These are phyloP conservation scores for Penicillium sp. DNA, from an alignment of 2,329 filamentous ascomycete genomes.

Conservation along the genomic window DNA sequence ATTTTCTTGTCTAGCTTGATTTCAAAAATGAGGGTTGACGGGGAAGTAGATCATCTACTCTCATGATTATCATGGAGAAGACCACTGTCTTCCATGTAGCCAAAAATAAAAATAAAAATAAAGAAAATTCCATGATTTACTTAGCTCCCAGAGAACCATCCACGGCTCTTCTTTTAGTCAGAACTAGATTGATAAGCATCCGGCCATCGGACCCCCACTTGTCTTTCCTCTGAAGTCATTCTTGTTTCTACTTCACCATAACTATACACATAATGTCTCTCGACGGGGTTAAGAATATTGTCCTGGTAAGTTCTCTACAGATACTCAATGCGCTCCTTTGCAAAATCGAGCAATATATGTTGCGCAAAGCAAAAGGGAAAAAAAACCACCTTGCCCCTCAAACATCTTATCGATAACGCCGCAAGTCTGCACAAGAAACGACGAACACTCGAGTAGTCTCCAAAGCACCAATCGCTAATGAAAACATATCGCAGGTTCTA, in stretches of 20 bases:
- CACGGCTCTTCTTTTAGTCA: conserved; percentile 12
- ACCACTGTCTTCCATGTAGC: neutral
- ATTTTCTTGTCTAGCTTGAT: neutral
- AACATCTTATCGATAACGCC: conserved; percentile 43
- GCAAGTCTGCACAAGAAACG: neutral
- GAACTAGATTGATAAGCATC: conserved; percentile 28
- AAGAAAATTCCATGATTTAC: neutral
- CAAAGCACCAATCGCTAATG: neutral
- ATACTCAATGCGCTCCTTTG: neutral
- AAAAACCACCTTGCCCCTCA: conserved; percentile 15
- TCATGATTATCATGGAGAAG: neutral
- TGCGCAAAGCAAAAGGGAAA: neutral
- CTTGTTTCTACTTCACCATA: neutral
- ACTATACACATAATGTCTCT: conserved; percentile 38
- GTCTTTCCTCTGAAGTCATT: neutral
- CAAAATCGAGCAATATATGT: neutral
- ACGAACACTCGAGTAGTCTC: neutral
- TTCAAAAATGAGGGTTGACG: conserved; percentile 5
- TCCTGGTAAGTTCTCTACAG: conserved; percentile 35
- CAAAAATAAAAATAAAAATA: neutral
- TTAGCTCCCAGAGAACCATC: neutral
- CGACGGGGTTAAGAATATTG: conserved; percentile 45
- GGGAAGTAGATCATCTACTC: neutral
- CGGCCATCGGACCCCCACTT: conserved; percentile 23
- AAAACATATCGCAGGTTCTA: conserved; percentile 58